Percentiles rank a stretch among this genome's conserved stretches.
These are phyloP conservation scores for Chaetothyriales sp. DNA, from an alignment of 2,329 filamentous ascomycete species.

Conservation along the genomic window DNA sequence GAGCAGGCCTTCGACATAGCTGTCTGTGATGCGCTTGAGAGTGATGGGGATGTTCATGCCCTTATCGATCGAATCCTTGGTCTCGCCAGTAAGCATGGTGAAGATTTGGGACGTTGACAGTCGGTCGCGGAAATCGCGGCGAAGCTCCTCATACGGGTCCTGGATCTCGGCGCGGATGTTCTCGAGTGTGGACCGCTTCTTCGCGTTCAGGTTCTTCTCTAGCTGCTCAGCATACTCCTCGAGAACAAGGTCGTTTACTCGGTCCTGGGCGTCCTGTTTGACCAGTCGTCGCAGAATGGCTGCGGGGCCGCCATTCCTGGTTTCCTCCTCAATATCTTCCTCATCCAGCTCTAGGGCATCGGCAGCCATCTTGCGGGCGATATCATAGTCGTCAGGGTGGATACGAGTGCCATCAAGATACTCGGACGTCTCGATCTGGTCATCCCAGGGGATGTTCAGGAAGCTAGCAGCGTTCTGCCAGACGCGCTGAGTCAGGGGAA, in stretches of 20 bases:
- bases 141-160: slow-evolving; percentile 83
- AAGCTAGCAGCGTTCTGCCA: slow-evolving; percentile 98
- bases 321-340: slow-evolving; percentile 91
- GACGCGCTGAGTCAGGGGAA: slow-evolving; percentile 74
- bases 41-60: slow-evolving; percentile 88
- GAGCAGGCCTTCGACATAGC: slow-evolving; percentile 83
- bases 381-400: slow-evolving; percentile 94
- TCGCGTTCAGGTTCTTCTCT: slow-evolving; percentile 80
- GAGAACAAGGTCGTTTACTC: slow-evolving; percentile 87
- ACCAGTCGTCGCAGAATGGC: slow-evolving; percentile 93
- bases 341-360: slow-evolving; percentile 93
- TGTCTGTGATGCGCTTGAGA: slow-evolving; percentile 63
- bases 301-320: slow-evolving; percentile 73
- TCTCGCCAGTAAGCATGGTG: slow-evolving; percentile 93
- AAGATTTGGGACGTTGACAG: slow-evolving; percentile 69
- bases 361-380: slow-evolving; percentile 94
- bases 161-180: slow-evolving; percentile 89
- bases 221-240: slow-evolving; percentile 96
- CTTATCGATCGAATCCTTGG: slow-evolving; percentile 62
- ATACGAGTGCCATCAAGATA: slow-evolving; percentile 94
- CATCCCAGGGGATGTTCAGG: slow-evolving; percentile 74
- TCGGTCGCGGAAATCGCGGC: slow-evolving; percentile 54
- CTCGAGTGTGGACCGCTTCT: slow-evolving; percentile 88
- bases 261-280: slow-evolving; percentile 81
- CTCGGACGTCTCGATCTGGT: slow-evolving; percentile 66